Base-by-base conservation (phyloP, 148 eudicot species). In the Tetragonia tetragonoides region DNA sequence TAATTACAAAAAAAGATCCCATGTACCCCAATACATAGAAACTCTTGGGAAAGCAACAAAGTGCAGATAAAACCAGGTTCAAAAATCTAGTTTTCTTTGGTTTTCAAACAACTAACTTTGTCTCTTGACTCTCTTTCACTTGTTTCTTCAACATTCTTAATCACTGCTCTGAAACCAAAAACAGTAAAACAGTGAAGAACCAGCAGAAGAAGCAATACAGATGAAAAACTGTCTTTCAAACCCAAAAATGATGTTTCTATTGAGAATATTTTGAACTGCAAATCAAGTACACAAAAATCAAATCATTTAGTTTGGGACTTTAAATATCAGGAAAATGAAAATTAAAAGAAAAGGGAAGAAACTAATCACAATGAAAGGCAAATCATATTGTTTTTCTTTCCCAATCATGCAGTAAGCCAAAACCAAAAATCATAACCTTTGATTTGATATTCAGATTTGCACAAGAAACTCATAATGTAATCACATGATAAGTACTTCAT, bases 371-470 rank as follows among this genome's bases (percentile, higher is more conserved):
- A 60, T 77, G 70, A 59, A 38, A 46, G 51, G 20, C 21, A 41
- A 70, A 44, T 70, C 17, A 78, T 46, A 78, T 70, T 70, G 47
- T 62, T 69, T 21, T n/a, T 42, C 5, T 78, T 71, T 46, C 57
- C 70, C 18, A 71, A 38, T 78, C 74, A 78, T 71, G 76, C 51
- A 47, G 41, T 77, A 28, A 68, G 16, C 79, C 42, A 70, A 70
- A 78, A 78, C 49, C 51, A 63, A 38, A 38, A 70, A 64, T 46
- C 68, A 64, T 56, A 72, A 72, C 60, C 46, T 53, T 34, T 38
- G 75, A 53, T 72, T 53, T 72, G 42, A 72, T 54, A 72, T 34
- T 34, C 11, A 71, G 46, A 78, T 78, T 61, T 70, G 57, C 16
- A 62, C 47, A 60, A 63, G 34, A 28, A 28, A 49, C 59, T 46